Conservation (phyloP, 2,329 filamentous ascomycete species). For the Fusarium anthophilum region DNA sequence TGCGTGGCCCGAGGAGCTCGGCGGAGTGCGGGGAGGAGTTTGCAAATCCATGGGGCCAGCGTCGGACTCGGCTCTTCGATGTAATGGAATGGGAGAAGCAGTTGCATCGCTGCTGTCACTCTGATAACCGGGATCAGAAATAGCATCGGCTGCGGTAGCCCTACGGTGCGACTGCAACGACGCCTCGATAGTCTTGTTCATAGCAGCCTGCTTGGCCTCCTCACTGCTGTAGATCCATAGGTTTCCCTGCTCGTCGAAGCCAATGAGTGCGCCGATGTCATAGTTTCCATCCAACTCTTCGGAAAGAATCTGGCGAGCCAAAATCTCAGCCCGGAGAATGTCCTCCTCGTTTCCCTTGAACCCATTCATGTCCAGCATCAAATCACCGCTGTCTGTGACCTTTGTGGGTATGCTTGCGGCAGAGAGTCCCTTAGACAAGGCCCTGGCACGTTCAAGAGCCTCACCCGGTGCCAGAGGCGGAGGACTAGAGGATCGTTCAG, state of each 20-base stretch:
- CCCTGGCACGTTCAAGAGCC: conserved; percentile 83
- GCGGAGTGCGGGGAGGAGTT: conserved; percentile 75
- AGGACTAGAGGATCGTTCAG: conserved; percentile 77
- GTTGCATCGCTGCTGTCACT: conserved; percentile 81
- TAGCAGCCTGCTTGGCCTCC: conserved; percentile 90
- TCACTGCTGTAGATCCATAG: conserved; percentile 99
- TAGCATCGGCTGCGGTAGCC: conserved; percentile 76
- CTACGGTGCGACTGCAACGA: conserved; percentile 56
- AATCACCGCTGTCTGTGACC: conserved; percentile 90
- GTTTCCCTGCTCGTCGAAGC: conserved; percentile 94
- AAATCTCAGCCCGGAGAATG: conserved; percentile 88
- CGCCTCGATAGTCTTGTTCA: conserved; percentile 68
- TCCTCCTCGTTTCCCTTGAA: conserved; percentile 97
- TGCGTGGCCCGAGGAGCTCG: conserved; percentile 66
- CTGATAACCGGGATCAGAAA: conserved; percentile 94
- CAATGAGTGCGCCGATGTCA: conserved; percentile 94
- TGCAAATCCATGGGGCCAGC: conserved; percentile 63
- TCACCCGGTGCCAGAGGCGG: conserved; percentile 76
- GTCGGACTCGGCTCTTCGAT: conserved; percentile 75
- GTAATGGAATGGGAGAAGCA: conserved; percentile 58
- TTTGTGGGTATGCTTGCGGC: conserved; percentile 91
- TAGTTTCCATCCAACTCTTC: conserved; percentile 95
- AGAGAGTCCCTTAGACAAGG: conserved; percentile 86
- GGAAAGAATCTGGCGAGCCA: conserved; percentile 89
- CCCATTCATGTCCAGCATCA: conserved; percentile 98